These are phyloP conservation scores for Diaporthe capsici DNA, from an alignment of 2,329 filamentous ascomycete genomes.

Conservation along the genomic window DNA sequence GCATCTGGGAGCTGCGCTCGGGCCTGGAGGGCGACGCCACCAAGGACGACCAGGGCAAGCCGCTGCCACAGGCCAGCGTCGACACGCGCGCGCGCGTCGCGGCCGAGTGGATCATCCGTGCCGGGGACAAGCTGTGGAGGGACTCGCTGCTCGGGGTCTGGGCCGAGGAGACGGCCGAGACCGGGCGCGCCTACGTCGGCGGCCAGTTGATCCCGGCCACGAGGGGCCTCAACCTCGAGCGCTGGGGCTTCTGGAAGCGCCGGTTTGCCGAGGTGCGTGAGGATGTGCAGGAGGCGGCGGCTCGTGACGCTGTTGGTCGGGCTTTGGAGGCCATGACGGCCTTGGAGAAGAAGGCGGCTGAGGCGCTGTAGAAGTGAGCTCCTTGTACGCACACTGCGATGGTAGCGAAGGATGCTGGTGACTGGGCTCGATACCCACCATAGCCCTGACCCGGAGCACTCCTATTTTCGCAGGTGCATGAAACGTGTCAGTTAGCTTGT, in stretches of 20 bases:
- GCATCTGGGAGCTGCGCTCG: slow-evolving; percentile 8
- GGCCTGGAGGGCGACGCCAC: slow-evolving; percentile 1
- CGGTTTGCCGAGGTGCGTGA: neutral
- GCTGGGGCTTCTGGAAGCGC: slow-evolving; percentile 28
- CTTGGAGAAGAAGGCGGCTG: slow-evolving; percentile 11
- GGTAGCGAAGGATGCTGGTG: neutral
- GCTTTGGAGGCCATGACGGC: slow-evolving; percentile 9
- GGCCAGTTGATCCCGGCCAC: neutral
- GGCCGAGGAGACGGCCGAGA: neutral
- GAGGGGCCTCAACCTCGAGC: slow-evolving; percentile 8
- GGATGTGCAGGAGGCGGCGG: neutral
- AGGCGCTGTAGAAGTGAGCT: neutral
- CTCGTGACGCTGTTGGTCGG: neutral
- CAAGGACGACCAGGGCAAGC: neutral
- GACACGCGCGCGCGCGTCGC: slow-evolving; percentile 1
- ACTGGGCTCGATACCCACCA: neutral
- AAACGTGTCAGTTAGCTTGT: too few relatives aligned
- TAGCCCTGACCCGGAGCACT: neutral
- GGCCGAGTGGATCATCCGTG: slow-evolving; percentile 28
- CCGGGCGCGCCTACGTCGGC: neutral
- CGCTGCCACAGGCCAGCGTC: neutral
- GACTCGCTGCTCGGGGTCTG: slow-evolving; percentile 9
- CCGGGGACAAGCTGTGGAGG: slow-evolving; percentile 11
- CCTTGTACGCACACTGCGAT: too few relatives aligned
- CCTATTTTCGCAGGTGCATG: too few relatives aligned